phyloP scores from a whole-genome alignment of 1,284 basidiomycete species.

The Lentinus polychrous region DNA sequence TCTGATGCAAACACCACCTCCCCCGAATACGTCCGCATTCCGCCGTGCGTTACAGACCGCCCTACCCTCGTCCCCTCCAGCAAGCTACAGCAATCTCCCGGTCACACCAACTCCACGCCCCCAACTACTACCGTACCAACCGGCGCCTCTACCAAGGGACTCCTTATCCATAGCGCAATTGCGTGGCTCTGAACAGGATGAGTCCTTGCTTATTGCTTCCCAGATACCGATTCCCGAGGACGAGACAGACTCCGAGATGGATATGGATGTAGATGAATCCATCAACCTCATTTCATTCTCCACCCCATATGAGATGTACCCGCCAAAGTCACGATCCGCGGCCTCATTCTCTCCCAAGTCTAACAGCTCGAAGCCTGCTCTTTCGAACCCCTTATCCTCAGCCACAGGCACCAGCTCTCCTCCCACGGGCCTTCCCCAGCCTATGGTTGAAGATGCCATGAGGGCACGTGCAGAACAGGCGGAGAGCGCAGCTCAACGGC shows the following conservation, averaged over 20 bases:
- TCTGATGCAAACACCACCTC: constrained; percentile 28
- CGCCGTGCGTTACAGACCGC: constrained; percentile 41
- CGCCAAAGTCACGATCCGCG: constrained; percentile 22
- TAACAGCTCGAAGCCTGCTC: constrained; percentile 39
- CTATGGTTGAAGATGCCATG: constrained; percentile 75
- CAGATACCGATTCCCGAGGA: constrained; percentile 65
- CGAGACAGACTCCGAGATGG: constrained; percentile 50
- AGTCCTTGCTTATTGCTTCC: constrained; percentile 65
- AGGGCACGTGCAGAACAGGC: constrained; percentile 83
- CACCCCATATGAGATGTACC: constrained; percentile 52
- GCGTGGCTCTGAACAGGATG: constrained; percentile 27
- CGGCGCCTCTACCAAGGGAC: constrained; percentile 27
- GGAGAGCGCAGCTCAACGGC: constrained; percentile 76
- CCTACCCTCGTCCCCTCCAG: constrained; percentile 40
- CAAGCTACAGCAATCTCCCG: constrained; percentile 21
- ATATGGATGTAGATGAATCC: constrained; percentile 33
- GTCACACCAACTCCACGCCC: constrained; percentile 32
- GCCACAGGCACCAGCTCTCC: constrained; percentile 30
- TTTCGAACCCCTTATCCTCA: constrained; percentile 49
- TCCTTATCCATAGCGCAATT: constrained; percentile 25
- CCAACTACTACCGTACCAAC: constrained; percentile 12
- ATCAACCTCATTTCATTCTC: constrained; percentile 67
- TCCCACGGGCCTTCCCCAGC: constrained; percentile 31
- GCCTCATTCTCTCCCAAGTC: constrained; percentile 49
- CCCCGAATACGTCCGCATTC: constrained; percentile 31